Evolutionary conservation across 2,329 filamentous ascomycete genomes (phyloP), one percentile per base, ranked within the genome.

Genomic region (Cytospora piceae): DNA sequence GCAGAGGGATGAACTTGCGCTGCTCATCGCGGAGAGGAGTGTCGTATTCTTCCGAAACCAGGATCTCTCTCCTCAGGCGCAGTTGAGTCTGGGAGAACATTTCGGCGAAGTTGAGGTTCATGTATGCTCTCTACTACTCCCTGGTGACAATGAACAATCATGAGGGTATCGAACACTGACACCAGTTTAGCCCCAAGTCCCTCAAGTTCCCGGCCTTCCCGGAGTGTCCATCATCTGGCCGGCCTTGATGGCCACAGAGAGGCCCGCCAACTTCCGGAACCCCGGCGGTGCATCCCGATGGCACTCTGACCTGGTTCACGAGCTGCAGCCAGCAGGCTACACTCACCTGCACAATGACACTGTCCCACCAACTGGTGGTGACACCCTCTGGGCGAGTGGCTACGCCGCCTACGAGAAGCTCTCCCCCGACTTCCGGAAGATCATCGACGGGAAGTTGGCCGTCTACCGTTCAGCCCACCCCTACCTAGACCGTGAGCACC

Each of bases 391-490:
- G 89, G 87, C 89, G 0, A 87, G 83, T 65, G 88, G 89, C 1
- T 92, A 92, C 72, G 79, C 85, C 0, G 89, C 89, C 0, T 92
- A 92, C 70, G 88, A 91, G 75, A 92, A 92, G 76, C 81, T 92
- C 0, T 90, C 87, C 1, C 90, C 89, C 0, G 84, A 79, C 2
- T 92, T 92, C 77, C 87, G 89, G 51, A 85, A 85, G 73, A 85
- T 92, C 61, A 89, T 92, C 67, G 89, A 92, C 70, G 89, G 89
- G 7, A 83, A 81, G 65, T 76, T 82, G 5, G 90, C 88, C 24
- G 83, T 92, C 2, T 91, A 90, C 71, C 77, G 80, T 9, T 90
- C 86, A 6, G 86, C 89, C 0, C 89, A 92, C 72, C 76, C 82
- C 0, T 92, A 92, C 70, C 81, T 92, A 0, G 88, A 91, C 75